Evolutionary conservation across 805 yeast genomes (phyloP), one percentile per base, ranked within the genome.

Genomic region (Kazachstania viticola): DNA sequence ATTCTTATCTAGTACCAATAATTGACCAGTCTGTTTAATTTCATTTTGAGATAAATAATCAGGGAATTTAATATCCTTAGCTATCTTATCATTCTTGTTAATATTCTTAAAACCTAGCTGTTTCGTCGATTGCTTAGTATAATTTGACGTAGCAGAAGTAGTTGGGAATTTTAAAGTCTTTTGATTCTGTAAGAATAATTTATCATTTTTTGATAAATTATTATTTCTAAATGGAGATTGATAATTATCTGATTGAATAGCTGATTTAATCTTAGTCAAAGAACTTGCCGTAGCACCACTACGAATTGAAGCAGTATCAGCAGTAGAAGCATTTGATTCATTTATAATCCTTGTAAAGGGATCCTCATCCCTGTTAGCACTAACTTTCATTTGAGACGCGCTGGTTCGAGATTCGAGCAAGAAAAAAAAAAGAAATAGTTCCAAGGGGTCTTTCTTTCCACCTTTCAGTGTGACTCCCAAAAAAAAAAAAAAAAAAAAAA

Each of bases 31-130:
- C 33, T 54, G 60, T 31, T 48, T 48, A 21, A 27, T 34, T 40
- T 53, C 58, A 32, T 44, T 51, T 13, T 48, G 41, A 15, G 39
- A 36, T 27, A 54, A 30, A 30, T 46, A 44, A 9, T 38, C 18
- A 3, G 60, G 60, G 31, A 54, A 50, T 11, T 39, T 38, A 14
- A 54, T 51, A 34, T 54, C 60, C 35, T 46, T 53, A 4, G 55
- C 53, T 14, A 50, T 35, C 21, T 39, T 44, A n/a, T n/a, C n/a
- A n/a, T n/a, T n/a, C 11, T 44, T 38, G 0, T 32, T 36, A 1
- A 52, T 29, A 13, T 35, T 43, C 11, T 42, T 45, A 32, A 44
- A 52, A 16, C 58, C 58, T 26, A 48, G 21, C 25, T 51, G 45
- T n/a, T 41, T 40, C 2, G 49, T 44, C 15, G 32, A 31, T 9